phyloP scores from a whole-genome alignment of 108 stramenopile species.

The Skeletonema grethae region DNA sequence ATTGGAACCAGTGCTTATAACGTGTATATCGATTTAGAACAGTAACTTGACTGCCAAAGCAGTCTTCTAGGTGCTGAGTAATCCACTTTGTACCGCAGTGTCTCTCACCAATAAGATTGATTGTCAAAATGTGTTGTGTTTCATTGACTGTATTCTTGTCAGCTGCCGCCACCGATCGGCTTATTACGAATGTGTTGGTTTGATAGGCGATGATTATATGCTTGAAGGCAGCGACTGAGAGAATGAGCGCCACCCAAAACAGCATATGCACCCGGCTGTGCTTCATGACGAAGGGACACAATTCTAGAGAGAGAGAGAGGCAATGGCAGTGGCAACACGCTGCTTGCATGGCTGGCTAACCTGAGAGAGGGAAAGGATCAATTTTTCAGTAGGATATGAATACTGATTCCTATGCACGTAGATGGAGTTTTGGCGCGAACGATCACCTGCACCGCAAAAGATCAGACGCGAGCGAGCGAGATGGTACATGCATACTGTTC shows the following conservation, averaged over 20 bases:
- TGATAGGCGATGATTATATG: neutral
- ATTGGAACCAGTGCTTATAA: conserved; percentile 52
- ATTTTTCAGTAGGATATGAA: no score
- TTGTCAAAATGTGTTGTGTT: conserved; percentile 18
- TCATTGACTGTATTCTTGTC: neutral
- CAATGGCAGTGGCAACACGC: no score
- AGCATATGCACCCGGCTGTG: neutral
- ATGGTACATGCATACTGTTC: no score
- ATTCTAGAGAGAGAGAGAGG: no score
- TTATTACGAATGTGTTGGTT: neutral
- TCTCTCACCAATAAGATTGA: conserved; percentile 52
- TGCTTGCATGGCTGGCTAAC: no score
- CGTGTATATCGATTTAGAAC: conserved; percentile 33
- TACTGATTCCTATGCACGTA: no score
- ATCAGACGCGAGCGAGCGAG: no score
- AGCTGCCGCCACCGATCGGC: neutral
- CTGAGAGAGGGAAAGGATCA: no score
- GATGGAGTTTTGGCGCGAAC: no score
- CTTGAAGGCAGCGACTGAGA: neutral
- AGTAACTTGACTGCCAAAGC: conserved; percentile 27
- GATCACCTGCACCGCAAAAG: no score
- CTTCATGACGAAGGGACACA: neutral
- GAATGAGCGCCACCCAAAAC: neutral
- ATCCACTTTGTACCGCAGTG: conserved; percentile 60
- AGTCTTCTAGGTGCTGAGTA: conserved; percentile 28